Conservation (phyloP, 139 green algal species). For the Auxenochlorella pyrenoidosa region DNA sequence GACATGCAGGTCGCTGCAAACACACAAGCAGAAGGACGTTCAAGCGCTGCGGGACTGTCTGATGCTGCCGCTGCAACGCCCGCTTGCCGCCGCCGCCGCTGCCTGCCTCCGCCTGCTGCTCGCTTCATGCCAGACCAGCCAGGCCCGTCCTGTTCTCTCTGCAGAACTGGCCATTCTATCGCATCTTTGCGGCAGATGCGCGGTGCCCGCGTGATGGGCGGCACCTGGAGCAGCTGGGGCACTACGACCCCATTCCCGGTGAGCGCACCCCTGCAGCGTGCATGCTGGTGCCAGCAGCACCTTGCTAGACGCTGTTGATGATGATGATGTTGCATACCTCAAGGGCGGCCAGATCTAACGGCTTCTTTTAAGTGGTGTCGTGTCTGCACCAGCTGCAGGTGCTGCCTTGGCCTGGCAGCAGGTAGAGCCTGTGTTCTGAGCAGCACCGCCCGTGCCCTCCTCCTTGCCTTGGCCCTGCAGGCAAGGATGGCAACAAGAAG, state of each 20-base stretch:
- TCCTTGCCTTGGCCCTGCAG: constrained; percentile 38
- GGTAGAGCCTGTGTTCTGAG: too few species aligned
- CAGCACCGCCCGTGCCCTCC: neutral
- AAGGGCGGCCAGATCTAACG: too few species aligned
- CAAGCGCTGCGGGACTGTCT: neutral
- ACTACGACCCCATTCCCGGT: constrained; percentile 86
- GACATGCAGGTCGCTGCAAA: too few species aligned
- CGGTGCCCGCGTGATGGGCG: constrained; percentile 73
- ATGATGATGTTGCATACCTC: too few species aligned
- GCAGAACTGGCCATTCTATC: constrained; percentile 86
- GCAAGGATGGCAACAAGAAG: constrained; percentile 89
- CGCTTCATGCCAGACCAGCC: neutral
- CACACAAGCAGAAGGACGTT: too few species aligned
- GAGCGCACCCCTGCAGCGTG: neutral
- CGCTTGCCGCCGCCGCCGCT: neutral
- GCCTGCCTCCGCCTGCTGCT: neutral
- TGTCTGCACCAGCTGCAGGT: too few species aligned
- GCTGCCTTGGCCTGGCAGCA: too few species aligned
- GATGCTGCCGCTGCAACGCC: neutral
- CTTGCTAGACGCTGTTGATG: too few species aligned
- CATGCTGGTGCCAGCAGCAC: too few species aligned
- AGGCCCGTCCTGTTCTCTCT: neutral
- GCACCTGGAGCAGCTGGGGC: constrained; percentile 84
- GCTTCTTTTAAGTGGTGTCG: too few species aligned
- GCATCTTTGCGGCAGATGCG: constrained; percentile 82